Conservation (phyloP, 1,139 yeast genomes). For the Lodderomyces elongisporus region DNA sequence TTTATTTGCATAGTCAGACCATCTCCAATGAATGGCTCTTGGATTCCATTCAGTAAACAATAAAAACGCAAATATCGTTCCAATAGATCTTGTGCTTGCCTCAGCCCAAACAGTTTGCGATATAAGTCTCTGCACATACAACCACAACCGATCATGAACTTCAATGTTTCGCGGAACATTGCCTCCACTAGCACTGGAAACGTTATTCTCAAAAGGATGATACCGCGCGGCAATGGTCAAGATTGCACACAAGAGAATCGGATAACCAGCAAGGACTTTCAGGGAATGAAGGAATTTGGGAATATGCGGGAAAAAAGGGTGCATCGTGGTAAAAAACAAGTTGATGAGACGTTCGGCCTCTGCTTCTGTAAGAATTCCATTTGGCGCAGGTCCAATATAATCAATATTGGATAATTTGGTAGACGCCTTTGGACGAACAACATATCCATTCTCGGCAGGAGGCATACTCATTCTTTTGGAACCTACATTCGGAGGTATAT, state of each 20-base stretch:
- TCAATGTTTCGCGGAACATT: slow-evolving; percentile 48
- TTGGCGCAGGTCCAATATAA: slow-evolving; percentile 50
- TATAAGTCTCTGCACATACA: slow-evolving; percentile 72
- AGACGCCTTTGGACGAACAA: slow-evolving; percentile 50
- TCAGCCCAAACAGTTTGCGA: slow-evolving; percentile 95
- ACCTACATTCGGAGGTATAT: slow-evolving; percentile 12
- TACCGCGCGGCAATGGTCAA: slow-evolving; percentile 76
- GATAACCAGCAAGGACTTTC: slow-evolving; percentile 66
- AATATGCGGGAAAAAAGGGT: slow-evolving; percentile 85
- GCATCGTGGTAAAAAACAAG: slow-evolving; percentile 71
- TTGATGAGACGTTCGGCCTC: slow-evolving; percentile 65
- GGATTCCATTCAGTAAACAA: slow-evolving; percentile 96
- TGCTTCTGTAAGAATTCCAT: slow-evolving; percentile 55
- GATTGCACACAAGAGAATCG: slow-evolving; percentile 74
- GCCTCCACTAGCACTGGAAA: slow-evolving; percentile 21
- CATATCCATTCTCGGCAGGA: slow-evolving; percentile 43
- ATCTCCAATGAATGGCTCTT: slow-evolving; percentile 84
- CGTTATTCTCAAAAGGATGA: slow-evolving; percentile 47
- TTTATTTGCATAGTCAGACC: slow-evolving; percentile 79
- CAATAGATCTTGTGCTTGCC: slow-evolving; percentile 81
- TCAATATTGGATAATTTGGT: slow-evolving; percentile 54
- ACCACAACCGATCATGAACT: slow-evolving; percentile 77
- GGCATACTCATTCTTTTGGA: slow-evolving; percentile 17
- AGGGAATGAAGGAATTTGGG: slow-evolving; percentile 70
- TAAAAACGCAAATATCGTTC: slow-evolving; percentile 78